These are phyloP conservation scores for Oryza meyeriana DNA, from an alignment of 176 grass and related monocot genomes.

Conservation along the genomic window DNA sequence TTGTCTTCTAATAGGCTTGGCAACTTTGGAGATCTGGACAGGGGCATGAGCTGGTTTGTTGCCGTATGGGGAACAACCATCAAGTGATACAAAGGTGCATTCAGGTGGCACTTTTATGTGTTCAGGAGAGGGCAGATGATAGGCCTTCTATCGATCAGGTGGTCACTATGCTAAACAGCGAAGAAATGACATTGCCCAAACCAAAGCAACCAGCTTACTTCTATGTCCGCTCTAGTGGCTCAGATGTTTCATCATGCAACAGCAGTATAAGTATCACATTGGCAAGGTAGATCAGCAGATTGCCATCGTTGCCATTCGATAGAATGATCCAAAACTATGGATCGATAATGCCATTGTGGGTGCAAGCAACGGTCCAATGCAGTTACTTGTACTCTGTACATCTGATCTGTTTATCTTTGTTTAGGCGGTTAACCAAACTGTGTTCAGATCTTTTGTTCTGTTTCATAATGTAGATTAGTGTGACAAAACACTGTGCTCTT, in stretches of 20 bases:
- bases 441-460: neutral
- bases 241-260: neutral
- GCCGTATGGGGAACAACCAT: neutral
- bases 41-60: constrained; percentile 31
- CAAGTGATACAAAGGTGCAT: constrained; percentile 37
- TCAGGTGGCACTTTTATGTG: constrained; percentile 49
- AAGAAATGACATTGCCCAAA: constrained; percentile 23
- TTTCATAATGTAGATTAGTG: neutral
- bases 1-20: constrained; percentile 32
- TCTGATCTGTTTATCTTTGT: neutral
- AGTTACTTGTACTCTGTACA: neutral
- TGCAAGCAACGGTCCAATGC: neutral
- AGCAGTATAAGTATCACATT: constrained; percentile 24
- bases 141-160: constrained; percentile 43
- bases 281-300: neutral
- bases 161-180: constrained; percentile 39
- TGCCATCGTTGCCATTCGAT: neutral
- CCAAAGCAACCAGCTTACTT: constrained; percentile 51
- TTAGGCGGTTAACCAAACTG: neutral
- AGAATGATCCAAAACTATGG: neutral
- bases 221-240: neutral
- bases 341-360: neutral
- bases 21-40: constrained; percentile 42
- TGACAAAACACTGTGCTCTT: too few relatives aligned
- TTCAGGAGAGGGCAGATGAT: constrained; percentile 53